Conservation (phyloP, 2,329 filamentous ascomycete genomes). For the Fusarium drepaniforme region DNA sequence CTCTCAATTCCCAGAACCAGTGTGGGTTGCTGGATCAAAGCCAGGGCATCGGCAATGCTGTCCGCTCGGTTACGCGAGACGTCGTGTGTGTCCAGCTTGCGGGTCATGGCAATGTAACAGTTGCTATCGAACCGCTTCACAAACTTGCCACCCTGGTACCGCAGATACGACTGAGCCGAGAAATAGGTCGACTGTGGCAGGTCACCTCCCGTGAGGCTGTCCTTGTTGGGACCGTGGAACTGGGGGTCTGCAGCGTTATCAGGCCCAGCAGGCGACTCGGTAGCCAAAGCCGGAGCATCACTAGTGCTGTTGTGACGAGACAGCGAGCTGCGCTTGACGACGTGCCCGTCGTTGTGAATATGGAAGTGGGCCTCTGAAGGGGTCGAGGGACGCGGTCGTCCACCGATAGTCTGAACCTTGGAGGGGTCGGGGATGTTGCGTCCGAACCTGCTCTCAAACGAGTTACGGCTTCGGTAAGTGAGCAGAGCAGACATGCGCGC, state of each 20-base stretch:
- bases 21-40: slow-evolving; percentile 87
- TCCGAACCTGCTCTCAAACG: slow-evolving; percentile 95
- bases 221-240: slow-evolving; percentile 73
- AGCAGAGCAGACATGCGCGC: slow-evolving; percentile 97
- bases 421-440: slow-evolving; percentile 91
- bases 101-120: slow-evolving; percentile 98
- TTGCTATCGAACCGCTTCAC: slow-evolving; percentile 98
- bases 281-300: slow-evolving; percentile 45
- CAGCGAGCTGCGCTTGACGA: slow-evolving; percentile 64
- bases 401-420: slow-evolving; percentile 85
- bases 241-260: slow-evolving; percentile 67
- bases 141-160: slow-evolving; percentile 97
- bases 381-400: slow-evolving; percentile 68
- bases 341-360: slow-evolving; percentile 87
- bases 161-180: slow-evolving; percentile 96
- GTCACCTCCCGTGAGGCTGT: slow-evolving; percentile 64
- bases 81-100: slow-evolving; percentile 97
- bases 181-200: slow-evolving; percentile 85
- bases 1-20: slow-evolving; percentile 95
- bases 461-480: slow-evolving; percentile 96
- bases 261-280: slow-evolving; percentile 40
- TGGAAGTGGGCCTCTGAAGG: slow-evolving; percentile 81
- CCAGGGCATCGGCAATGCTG: slow-evolving; percentile 79
- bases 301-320: slow-evolving; percentile 61
- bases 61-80: slow-evolving; percentile 82